Evolutionary conservation across 2,329 filamentous ascomycete genomes (phyloP), one percentile per base, ranked within the genome.

Genomic region (Zymoseptoria brevis): DNA sequence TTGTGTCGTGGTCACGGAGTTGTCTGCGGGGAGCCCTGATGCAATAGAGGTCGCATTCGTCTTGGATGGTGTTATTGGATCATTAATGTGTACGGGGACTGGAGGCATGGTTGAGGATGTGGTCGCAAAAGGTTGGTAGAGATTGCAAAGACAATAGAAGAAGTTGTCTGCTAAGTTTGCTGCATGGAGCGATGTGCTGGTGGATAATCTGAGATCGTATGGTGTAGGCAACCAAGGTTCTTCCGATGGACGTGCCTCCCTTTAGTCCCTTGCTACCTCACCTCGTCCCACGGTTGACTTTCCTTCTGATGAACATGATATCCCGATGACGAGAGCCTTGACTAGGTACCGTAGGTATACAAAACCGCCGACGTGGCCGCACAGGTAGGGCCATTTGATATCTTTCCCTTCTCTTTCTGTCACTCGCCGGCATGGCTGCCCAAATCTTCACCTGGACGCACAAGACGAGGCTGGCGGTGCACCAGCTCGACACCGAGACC

Each of bases 1-100:
- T 8, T 64, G 55, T 49, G 64, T 66, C 3, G 70, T 64, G n/a
- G 68, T 64, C 21, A 64, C 60, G 56, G 64, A 57, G 50, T 53
- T 58, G 45, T 35, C 56, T 19, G 61, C 50, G 13, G 51, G 54
- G 51, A 67, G 54, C n/a, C 52, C 51, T 30, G 58, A 30, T 19
- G 69, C 69, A 57, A 67, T 65, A 56, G 3, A 22, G 2, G 75
- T 76, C 59, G 75, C 70, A 3, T 74, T 73, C 1, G 73, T 75
- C 68, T 76, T 77, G 60, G 68, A 67, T 4, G 77, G 71, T 11
- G 70, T 70, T 62, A 80, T 79, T 56, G 77, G 78, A 22, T 74
- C 74, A 63, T 79, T 71, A 58, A 75, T 75, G 72, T 79, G 76
- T 57, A 79, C 72, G 50, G 72, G 75, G 51, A 80, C 75, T 11